Conservation (phyloP, 1,139 yeast species). For the Hemisphaericaspora xylanilytica region DNA sequence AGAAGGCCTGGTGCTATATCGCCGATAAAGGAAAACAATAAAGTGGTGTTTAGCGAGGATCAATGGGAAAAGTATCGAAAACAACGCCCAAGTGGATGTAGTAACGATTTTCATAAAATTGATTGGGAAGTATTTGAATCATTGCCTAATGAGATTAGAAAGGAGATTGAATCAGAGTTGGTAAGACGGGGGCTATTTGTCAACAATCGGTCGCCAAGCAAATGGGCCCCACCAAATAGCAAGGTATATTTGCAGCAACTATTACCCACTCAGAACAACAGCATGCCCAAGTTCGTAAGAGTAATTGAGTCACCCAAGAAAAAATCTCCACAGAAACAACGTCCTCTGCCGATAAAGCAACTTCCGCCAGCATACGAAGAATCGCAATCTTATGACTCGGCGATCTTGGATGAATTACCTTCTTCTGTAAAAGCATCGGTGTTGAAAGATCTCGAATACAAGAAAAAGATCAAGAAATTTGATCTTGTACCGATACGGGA, state of each 20-base stretch:
- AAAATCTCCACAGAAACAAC: conserved; percentile 4
- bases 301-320: conserved; percentile 35
- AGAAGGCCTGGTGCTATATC: conserved; percentile 5
- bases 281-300: conserved; percentile 32
- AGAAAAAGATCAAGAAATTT: conserved; percentile 25
- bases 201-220: conserved; percentile 14
- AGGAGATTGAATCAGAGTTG: conserved; percentile 48
- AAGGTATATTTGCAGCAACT: conserved; percentile 42
- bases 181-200: conserved; percentile 28
- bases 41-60: not conserved
- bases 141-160: conserved; percentile 52
- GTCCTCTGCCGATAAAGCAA: conserved; percentile 16
- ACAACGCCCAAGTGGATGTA: conserved; percentile 1
- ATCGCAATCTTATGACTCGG: conserved; percentile 34
- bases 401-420: conserved; percentile 48
- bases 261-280: conserved; percentile 33
- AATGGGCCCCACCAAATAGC: conserved; percentile 9
- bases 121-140: conserved; percentile 55
- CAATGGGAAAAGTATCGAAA: conserved; percentile 1
- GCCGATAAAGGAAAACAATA: not conserved
- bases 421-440: conserved; percentile 42
- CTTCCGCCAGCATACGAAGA: conserved; percentile 11
- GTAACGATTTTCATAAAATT: conserved; percentile 7
- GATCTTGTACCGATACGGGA: conserved; percentile 32
- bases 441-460: conserved; percentile 36